A percentile compares a stretch with the other conserved stretches of the same genome.
Evolutionary conservation across 345 rosid species (phyloP).

Genomic region (Rhizophora apiculata): DNA sequence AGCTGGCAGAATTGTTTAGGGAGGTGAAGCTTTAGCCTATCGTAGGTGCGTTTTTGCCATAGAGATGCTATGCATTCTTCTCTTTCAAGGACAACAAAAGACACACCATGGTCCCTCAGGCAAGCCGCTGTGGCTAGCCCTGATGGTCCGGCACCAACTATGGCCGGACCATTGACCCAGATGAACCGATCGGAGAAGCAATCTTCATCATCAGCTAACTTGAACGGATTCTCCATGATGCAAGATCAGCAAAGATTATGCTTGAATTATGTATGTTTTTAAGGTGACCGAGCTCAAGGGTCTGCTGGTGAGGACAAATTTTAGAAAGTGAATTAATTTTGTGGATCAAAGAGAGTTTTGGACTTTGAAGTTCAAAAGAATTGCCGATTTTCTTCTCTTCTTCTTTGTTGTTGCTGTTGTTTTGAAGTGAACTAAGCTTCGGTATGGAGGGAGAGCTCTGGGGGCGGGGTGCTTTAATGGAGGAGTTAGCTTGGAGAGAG

Average conservation of each 20-base stretch:
- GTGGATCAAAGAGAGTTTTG: not conserved
- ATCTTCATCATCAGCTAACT: slow-evolving; percentile 15
- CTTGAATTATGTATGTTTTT: not conserved
- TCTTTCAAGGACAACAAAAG: slow-evolving; percentile 46
- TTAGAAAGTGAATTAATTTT: not conserved
- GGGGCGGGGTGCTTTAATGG: slow-evolving; percentile 11
- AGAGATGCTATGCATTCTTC: slow-evolving; percentile 49
- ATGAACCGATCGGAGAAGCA: slow-evolving; percentile 33
- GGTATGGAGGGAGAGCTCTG: slow-evolving; percentile 10
- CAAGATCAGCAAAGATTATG: not conserved
- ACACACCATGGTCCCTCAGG: slow-evolving; percentile 44
- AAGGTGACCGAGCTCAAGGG: not conserved
- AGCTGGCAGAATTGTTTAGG: slow-evolving; percentile 55
- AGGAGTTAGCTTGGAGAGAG: not conserved
- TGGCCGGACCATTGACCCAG: slow-evolving; percentile 44
- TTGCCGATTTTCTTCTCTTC: not conserved
- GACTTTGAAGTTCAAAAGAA: not conserved
- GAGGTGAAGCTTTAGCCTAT: slow-evolving; percentile 50
- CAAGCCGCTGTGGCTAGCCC: slow-evolving; percentile 46
- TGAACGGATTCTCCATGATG: slow-evolving; percentile 17
- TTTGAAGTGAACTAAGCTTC: slow-evolving; percentile 9
- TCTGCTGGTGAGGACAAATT: not conserved
- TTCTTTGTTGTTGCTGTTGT: not conserved
- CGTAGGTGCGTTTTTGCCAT: slow-evolving; percentile 50
- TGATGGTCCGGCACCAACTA: slow-evolving; percentile 44